Evolutionary conservation across 306 rosid genomes (phyloP).

Genomic region (Fragaria vesca): DNA sequence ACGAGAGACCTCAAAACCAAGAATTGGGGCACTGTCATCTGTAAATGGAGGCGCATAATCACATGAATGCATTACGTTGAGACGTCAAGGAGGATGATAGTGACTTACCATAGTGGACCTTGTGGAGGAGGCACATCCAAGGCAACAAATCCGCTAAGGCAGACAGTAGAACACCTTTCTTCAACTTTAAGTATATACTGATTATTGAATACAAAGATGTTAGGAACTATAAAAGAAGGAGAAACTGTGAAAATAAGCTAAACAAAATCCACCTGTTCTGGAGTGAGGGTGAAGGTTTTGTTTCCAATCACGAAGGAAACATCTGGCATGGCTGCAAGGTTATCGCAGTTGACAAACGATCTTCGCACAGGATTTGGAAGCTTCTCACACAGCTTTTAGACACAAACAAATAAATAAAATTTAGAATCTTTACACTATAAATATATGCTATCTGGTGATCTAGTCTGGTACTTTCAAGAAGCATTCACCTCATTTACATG

Average conservation of each 20-base stretch:
- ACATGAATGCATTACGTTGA: not conserved
- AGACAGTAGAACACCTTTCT: constrained; percentile 45
- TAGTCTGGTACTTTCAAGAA: constrained; percentile 1
- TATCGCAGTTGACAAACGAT: constrained; percentile 53
- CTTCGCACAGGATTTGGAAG: constrained; percentile 61
- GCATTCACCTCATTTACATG: constrained; percentile 57
- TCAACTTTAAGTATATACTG: constrained; percentile 64
- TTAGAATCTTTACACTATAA: not conserved
- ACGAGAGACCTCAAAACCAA: not conserved
- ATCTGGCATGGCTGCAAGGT: constrained; percentile 45
- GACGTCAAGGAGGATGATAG: not conserved
- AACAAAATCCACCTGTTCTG: constrained; percentile 52
- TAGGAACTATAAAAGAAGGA: not conserved
- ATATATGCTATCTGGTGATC: not conserved
- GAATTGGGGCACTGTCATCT: not conserved
- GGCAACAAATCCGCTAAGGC: constrained; percentile 62
- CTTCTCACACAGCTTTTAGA: constrained; percentile 63
- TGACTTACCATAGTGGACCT: constrained; percentile 72
- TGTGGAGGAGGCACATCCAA: constrained; percentile 72
- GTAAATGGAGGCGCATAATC: not conserved
- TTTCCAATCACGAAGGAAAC: constrained; percentile 57
- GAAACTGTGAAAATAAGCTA: not conserved
- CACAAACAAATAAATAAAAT: constrained; percentile 10
- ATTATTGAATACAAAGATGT: constrained; percentile 10
- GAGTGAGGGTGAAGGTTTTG: constrained; percentile 56